Evolutionary conservation across 2,329 filamentous ascomycete species (phyloP).

Genomic region (Thelonectria rubi): DNA sequence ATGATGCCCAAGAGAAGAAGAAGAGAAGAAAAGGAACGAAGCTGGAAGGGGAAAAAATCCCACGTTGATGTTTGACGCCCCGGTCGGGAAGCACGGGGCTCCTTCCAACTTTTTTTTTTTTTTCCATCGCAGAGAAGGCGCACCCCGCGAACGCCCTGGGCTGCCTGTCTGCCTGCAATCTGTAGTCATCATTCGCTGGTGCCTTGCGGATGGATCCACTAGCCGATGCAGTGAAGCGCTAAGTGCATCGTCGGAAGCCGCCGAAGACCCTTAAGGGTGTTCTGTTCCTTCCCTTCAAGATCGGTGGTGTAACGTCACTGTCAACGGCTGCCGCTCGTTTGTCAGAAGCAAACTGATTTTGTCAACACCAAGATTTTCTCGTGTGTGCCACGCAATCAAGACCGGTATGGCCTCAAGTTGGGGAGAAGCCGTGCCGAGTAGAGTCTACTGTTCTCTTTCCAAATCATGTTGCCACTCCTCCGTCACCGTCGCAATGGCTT

Average conservation of each 20-base stretch:
- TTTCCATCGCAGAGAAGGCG: conserved; percentile 13
- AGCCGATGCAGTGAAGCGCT: background rate
- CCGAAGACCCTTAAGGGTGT: conserved; percentile 21
- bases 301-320: conserved; percentile 17
- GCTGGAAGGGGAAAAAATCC: conserved; percentile 24
- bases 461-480: too few relatives aligned
- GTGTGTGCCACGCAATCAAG: background rate
- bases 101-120: conserved; percentile 38
- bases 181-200: conserved; percentile 22
- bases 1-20: conserved; percentile 32
- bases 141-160: too few relatives aligned
- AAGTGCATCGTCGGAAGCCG: conserved; percentile 33
- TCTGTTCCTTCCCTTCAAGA: conserved; percentile 17
- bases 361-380: conserved; percentile 4
- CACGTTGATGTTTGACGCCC: conserved; percentile 20
- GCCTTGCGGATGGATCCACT: conserved; percentile 27
- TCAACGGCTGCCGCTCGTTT: background rate
- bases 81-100: conserved; percentile 30
- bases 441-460: background rate
- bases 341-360: background rate
- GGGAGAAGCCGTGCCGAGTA: background rate
- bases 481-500: background rate
- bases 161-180: conserved; percentile 12
- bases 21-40: conserved; percentile 26
- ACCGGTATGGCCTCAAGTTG: conserved; percentile 2